Conservation (phyloP, 495 filamentous ascomycete species). For the Hypomontagnella monticulosa region DNA sequence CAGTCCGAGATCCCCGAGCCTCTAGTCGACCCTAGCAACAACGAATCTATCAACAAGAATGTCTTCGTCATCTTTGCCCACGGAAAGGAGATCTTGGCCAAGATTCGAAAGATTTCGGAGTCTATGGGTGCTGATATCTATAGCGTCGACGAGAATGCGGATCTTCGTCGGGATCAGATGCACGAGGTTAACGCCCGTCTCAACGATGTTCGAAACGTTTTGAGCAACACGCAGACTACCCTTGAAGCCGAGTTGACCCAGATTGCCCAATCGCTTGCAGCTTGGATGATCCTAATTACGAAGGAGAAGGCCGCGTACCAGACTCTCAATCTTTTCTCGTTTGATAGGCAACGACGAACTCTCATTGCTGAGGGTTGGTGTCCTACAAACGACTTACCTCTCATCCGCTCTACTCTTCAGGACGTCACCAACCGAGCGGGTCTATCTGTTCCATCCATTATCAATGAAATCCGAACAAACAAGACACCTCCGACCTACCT, state of each 20-base stretch:
- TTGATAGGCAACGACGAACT: conserved; percentile 94
- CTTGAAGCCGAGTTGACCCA: conserved; percentile 92
- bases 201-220: conserved; percentile 86
- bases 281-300: conserved; percentile 96
- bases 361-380: conserved; percentile 98
- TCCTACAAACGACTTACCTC: conserved; percentile 86
- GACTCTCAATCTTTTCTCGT: conserved; percentile 94
- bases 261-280: conserved; percentile 86
- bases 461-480: conserved; percentile 94
- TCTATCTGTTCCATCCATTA: conserved; percentile 92
- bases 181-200: conserved; percentile 95
- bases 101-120: conserved; percentile 98
- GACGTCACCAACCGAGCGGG: conserved; percentile 97
- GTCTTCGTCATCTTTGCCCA: conserved; percentile 99
- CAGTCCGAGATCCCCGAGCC: conserved; percentile 96
- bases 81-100: conserved; percentile 95
- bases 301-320: conserved; percentile 99
- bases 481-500: conserved; percentile 97
- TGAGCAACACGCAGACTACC: conserved; percentile 95
- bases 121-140: conserved; percentile 95
- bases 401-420: conserved; percentile 94
- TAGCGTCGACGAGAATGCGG: conserved; percentile 95
- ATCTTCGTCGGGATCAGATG: conserved; percentile 91
- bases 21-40: conserved; percentile 90
- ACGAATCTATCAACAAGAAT: conserved; percentile 93